A percentile compares a stretch with the other conserved stretches of the same genome.
Conservation (phyloP, 257 asterid species). For the Solanum commersonii region DNA sequence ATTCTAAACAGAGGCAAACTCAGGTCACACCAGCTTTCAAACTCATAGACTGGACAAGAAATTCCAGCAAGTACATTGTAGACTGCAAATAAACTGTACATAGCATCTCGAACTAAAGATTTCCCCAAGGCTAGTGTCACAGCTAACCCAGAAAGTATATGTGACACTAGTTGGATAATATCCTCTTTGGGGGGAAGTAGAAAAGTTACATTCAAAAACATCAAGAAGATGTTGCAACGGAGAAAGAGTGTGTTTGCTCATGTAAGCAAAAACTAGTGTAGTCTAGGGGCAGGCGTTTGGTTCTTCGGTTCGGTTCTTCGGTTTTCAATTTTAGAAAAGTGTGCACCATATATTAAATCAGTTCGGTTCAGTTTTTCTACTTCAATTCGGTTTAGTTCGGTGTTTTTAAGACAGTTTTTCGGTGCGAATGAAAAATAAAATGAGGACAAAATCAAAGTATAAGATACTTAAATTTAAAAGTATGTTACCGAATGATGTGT, state of each 20-base stretch:
- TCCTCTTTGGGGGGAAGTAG: neutral
- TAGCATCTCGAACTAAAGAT: neutral
- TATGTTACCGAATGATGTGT: too few species aligned
- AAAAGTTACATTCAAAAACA: neutral
- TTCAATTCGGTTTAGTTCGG: too few species aligned
- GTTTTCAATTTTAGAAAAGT: too few species aligned
- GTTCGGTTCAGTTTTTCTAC: too few species aligned
- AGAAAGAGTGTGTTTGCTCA: neutral
- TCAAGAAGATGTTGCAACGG: neutral
- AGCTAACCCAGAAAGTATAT: neutral
- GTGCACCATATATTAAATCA: too few species aligned
- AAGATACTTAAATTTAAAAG: too few species aligned
- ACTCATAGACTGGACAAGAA: neutral
- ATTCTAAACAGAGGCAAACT: neutral
- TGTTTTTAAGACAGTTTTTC: too few species aligned
- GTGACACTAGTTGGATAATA: neutral
- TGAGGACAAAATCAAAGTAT: too few species aligned
- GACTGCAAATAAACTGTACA: neutral
- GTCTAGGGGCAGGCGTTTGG: neutral
- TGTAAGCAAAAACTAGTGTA: neutral
- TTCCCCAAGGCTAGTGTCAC: neutral
- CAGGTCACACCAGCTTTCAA: neutral
- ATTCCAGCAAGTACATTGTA: neutral
- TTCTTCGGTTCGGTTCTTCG: too few species aligned
- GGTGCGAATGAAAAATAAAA: too few species aligned